A percentile compares a stretch with the other conserved stretches of the same genome.
phyloP scores from a whole-genome alignment of 1,284 basidiomycete species.

The Ganoderma boninense region DNA sequence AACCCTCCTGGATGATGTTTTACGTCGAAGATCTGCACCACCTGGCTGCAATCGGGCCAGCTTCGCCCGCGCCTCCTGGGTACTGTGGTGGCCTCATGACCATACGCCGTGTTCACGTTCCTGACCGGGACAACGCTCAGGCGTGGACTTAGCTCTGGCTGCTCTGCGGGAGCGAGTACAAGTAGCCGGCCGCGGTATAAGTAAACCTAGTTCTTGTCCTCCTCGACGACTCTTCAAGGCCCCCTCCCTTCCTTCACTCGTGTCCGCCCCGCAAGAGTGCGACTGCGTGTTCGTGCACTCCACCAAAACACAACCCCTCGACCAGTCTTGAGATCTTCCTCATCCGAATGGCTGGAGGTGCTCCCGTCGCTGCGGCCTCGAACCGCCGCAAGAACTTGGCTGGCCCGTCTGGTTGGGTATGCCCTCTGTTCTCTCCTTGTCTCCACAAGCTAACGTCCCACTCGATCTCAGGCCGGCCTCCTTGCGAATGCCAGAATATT shows the following conservation, averaged over 20 bases:
- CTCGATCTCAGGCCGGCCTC: slow-evolving; percentile 58
- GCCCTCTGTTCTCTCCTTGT: slow-evolving; percentile 31
- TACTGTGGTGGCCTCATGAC: slow-evolving; percentile 19
- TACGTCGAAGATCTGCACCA: neutral
- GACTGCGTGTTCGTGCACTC: neutral
- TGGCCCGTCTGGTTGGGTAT: slow-evolving; percentile 73
- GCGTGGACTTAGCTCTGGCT: neutral
- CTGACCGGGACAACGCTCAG: slow-evolving; percentile 14
- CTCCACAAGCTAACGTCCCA: neutral
- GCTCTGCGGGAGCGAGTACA: slow-evolving; percentile 18
- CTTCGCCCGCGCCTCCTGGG: slow-evolving; percentile 10
- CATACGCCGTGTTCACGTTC: neutral
- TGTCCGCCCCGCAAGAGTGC: neutral
- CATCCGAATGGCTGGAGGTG: slow-evolving; percentile 54
- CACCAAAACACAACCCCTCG: neutral
- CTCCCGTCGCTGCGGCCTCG: slow-evolving; percentile 46
- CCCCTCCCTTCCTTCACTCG: neutral
- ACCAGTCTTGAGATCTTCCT: neutral
- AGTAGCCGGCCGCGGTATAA: neutral
- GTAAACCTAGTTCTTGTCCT: neutral
- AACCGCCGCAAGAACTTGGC: slow-evolving; percentile 62
- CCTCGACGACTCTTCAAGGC: neutral
- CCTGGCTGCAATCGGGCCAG: slow-evolving; percentile 10
- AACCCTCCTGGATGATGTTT: neutral
- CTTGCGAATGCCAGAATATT: slow-evolving; percentile 69